Evolutionary conservation across 2,329 filamentous ascomycete species (phyloP).

Genomic region (Colletotrichum liriopes): DNA sequence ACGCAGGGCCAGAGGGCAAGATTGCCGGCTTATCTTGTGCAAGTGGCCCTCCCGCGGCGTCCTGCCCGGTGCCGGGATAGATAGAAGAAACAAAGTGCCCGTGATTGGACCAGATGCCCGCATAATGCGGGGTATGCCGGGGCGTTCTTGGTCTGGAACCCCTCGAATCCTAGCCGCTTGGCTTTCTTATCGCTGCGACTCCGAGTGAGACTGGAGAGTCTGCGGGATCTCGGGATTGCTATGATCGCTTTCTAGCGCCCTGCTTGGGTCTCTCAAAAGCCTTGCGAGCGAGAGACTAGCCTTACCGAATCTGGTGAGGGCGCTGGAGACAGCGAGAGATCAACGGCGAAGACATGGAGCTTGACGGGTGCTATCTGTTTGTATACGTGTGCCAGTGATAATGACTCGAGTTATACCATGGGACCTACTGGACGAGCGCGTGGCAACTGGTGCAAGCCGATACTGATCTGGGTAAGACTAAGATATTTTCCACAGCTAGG

Average conservation of each 20-base stretch:
- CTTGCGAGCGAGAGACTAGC: background rate
- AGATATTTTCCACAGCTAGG: background rate
- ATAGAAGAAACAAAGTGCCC: slow-evolving; percentile 10
- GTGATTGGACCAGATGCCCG: slow-evolving; percentile 20
- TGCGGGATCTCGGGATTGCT: slow-evolving; percentile 27
- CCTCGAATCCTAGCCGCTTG: background rate
- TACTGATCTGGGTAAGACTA: background rate
- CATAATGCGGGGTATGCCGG: slow-evolving; percentile 32
- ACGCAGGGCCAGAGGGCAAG: background rate
- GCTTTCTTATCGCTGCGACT: slow-evolving; percentile 24
- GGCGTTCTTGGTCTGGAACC: slow-evolving; percentile 15
- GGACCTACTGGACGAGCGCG: background rate
- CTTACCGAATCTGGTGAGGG: background rate
- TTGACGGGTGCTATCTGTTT: background rate
- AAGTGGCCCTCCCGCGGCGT: slow-evolving; percentile 2
- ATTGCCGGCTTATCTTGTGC: slow-evolving; percentile 22
- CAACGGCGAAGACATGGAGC: background rate
- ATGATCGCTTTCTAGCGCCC: background rate
- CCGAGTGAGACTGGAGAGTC: slow-evolving; percentile 6
- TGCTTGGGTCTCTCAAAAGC: background rate
- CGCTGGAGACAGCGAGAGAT: too few relatives aligned
- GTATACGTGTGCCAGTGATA: background rate
- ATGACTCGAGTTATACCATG: background rate
- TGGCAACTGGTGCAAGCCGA: background rate
- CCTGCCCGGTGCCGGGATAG: slow-evolving; percentile 9